Evolutionary conservation across 1,284 basidiomycete genomes (phyloP), one percentile per base, ranked within the genome.

Genomic region (Trametes pubescens): DNA sequence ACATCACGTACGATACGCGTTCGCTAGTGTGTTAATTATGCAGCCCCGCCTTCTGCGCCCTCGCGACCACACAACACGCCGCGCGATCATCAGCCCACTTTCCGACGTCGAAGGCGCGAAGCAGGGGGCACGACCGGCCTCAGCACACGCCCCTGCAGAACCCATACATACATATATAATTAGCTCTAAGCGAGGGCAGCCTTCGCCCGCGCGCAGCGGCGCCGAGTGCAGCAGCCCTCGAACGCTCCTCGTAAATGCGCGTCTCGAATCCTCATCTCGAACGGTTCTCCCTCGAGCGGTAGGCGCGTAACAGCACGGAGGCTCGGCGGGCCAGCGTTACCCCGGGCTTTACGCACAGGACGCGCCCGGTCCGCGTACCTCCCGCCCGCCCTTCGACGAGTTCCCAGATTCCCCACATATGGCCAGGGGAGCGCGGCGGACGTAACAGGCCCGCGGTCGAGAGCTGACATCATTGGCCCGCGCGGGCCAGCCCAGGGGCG

Each of bases 131-230:
- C 37, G 52, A n/a, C 49, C 29, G 29, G 49, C 49, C 49, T 35
- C 37, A 14, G 21, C 51, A 40, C 51, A 40, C 35, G 18, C 35
- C n/a, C 37, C n/a, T 9, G 10, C 16, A 5, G 29, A 24, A 35
- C 29, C 16, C 26, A 8, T 22, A 22, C 51, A 35, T 44, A 52
- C n/a, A n/a, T 61, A 60, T 59, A 65, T 65, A 51, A 55, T 67
- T 62, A 61, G 63, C 66, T 54, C 66, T 61, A 67, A 67, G 66
- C 63, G 66, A 67, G 21, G 6, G 22, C 22, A 35, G 48, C 38
- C 62, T 62, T 61, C 62, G 40, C 57, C 47, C 32, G 60, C 57
- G 37, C 53, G 40, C 43, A 9, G n/a, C 38, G 9, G 18, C 14
- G 24, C 61, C 49, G 26, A 43, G 21, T 18, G 37, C 37, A 47